Conservation (phyloP, 148 eudicot genomes). For the Linanthus parryae region DNA sequence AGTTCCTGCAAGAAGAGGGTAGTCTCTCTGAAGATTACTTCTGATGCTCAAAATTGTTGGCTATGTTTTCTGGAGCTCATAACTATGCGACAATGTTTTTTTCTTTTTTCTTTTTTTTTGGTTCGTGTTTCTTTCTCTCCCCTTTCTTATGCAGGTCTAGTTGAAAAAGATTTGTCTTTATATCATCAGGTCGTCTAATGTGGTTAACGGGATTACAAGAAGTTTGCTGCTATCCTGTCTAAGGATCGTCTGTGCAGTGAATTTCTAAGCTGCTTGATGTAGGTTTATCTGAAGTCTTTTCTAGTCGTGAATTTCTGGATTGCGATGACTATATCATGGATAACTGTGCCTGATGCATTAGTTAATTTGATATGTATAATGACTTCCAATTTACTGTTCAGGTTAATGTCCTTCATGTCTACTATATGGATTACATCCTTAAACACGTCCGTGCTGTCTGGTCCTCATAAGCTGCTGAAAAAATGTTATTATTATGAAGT, state of each 20-base stretch:
- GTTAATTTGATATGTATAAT: no score
- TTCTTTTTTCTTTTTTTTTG: no score
- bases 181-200: slow-evolving; percentile 5
- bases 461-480: no score
- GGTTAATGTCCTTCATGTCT: no score
- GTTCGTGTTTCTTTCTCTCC: no score
- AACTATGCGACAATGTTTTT: slow-evolving; percentile 7
- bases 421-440: no score
- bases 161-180: no score
- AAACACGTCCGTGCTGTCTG: no score
- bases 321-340: slow-evolving; percentile 8
- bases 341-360: neutral
- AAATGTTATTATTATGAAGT: no score
- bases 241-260: slow-evolving; percentile 13
- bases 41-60: slow-evolving; percentile 23
- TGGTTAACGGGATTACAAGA: slow-evolving; percentile 13
- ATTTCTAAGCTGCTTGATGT: slow-evolving; percentile 27
- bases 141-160: slow-evolving; percentile 55
- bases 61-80: slow-evolving; percentile 27
- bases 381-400: no score
- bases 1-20: slow-evolving; percentile 14
- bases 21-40: slow-evolving; percentile 20
- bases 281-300: slow-evolving; percentile 24
- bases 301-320: slow-evolving; percentile 17
- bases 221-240: slow-evolving; percentile 12